Evolutionary conservation across 2,329 filamentous ascomycete species (phyloP).

Genomic region (Botryotinia calthae): DNA sequence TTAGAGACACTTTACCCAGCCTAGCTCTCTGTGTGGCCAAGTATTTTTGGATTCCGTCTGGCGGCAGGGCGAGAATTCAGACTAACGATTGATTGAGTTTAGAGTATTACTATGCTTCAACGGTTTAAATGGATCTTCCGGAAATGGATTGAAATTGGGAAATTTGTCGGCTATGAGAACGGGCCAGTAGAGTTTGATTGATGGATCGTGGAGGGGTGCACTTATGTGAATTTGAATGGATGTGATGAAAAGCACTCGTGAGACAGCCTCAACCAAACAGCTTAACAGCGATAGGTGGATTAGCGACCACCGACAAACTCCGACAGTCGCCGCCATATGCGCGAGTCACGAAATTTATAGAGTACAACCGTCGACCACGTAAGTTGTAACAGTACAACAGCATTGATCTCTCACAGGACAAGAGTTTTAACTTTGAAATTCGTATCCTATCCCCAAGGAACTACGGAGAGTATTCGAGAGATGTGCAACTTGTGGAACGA

Average conservation of each 20-base stretch:
- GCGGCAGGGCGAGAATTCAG: background rate
- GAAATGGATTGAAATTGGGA: background rate
- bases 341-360: constrained; percentile 1
- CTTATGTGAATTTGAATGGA: background rate
- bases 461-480: background rate
- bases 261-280: background rate
- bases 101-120: background rate
- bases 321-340: constrained; percentile 16
- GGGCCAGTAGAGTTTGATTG: background rate
- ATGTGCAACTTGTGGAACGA: background rate
- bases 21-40: background rate
- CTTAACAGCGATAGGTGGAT: background rate
- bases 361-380: background rate
- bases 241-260: background rate
- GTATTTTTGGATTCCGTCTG: constrained; percentile 3
- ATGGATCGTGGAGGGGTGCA: constrained; percentile 12
- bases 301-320: background rate
- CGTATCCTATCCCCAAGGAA: background rate
- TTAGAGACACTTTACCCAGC: constrained; percentile 6
- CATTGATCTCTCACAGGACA: background rate
- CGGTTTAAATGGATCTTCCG: constrained; percentile 10
- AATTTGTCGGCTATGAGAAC: background rate
- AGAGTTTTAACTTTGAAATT: background rate
- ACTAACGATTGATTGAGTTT: background rate
- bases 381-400: background rate